These are phyloP conservation scores for Sanghuangporus weigelae DNA, from an alignment of 1,284 basidiomycete genomes.

Conservation along the genomic window DNA sequence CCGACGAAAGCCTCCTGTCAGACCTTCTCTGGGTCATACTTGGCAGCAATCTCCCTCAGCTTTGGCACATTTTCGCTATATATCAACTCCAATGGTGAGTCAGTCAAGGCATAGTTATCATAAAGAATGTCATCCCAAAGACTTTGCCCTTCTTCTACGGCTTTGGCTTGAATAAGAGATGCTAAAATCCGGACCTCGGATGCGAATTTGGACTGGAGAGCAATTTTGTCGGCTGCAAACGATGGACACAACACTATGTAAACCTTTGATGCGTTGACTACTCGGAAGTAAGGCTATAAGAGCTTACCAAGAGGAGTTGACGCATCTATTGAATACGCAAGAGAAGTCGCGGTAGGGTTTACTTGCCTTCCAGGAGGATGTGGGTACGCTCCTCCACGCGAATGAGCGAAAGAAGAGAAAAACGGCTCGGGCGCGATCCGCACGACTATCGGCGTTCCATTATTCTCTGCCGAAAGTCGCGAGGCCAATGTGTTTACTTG, in stretches of 20 bases:
- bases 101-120: constrained; percentile 18
- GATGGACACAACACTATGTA: background rate
- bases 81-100: constrained; percentile 16
- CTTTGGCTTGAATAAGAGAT: constrained; percentile 2
- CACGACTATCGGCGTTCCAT: constrained; percentile 3
- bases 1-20: constrained; percentile 11
- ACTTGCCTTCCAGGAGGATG: constrained; percentile 4
- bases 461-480: background rate
- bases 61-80: constrained; percentile 17
- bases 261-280: no score
- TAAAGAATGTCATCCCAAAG: constrained; percentile 17
- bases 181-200: constrained; percentile 2
- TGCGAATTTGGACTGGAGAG: background rate
- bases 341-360: background rate
- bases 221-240: background rate
- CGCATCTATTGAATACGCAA: background rate
- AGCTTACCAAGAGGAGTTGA: background rate
- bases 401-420: constrained; percentile 3
- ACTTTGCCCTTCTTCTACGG: constrained; percentile 9
- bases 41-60: constrained; percentile 1
- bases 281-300: no score
- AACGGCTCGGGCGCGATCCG: constrained; percentile 7
- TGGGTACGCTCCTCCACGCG: constrained; percentile 13
- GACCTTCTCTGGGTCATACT: constrained; percentile 7
- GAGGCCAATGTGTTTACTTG: background rate